Base-by-base conservation (phyloP, 805 yeast genomes). In the Wickerhamiella azyma region DNA sequence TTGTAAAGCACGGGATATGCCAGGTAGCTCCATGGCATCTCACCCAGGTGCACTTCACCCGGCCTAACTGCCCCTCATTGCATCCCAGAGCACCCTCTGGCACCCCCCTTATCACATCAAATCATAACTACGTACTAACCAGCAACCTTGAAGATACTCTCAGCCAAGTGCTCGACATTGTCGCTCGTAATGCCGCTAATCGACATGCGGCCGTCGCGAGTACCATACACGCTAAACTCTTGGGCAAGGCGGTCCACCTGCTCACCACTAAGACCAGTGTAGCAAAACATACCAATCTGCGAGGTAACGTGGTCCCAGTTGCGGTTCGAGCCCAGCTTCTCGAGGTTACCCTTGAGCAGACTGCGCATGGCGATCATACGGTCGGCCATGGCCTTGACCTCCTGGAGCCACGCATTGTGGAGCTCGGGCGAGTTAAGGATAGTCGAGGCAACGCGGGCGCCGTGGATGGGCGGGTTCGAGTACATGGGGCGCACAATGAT, bases 261-360 rank as follows among this genome's bases (percentile, higher is more conserved):
- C 28, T 75, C 80, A 26, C 81, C 68, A 5, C 73, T 66, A 56
- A 89, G 72, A 1, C 96, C 98, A 26, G 97, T 89, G 68, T 79
- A 89, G 30, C 95, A 85, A 63, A 89, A 89, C 97, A 89, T 89
- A 56, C 98, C 98, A 51, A 84, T 81, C 70, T 92, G 98, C 52
- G 71, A 70, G 40, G 78, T 80, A 58, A 89, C 84, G 66, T 89
- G 97, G 54, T 77, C 81, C 97, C 97, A 89, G 56, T 70, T 75
- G 41, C 95, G 96, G 26, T 95, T 94, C 19, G 97, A 85, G 18
- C 67, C 66, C 51, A 84, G 74, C 45, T 65, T 63, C 43, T 72
- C 73, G 50, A 89, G 72, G 50, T 72, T 71, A 46, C 69, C 70
- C 60, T 79, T 74, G 57, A 89, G 72, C 16, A 70, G 72, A 28